phyloP scores from a whole-genome alignment of 768 basidiomycete species.

The Tricholoma hemisulphureum region DNA sequence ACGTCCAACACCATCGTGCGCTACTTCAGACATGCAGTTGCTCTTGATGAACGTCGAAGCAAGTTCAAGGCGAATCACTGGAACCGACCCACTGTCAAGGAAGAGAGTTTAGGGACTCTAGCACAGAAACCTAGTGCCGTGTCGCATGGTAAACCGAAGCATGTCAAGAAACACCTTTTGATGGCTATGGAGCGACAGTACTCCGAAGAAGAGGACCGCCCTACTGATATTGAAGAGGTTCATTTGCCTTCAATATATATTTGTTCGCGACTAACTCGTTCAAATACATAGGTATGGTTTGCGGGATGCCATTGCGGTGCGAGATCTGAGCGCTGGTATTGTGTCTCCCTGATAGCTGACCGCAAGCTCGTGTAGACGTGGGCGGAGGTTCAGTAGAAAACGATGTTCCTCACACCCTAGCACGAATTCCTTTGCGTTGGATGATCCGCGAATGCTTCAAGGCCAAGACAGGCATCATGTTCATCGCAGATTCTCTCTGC shows the following conservation, averaged over 20 bases:
- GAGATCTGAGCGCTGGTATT: background rate
- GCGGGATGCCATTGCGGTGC: constrained; percentile 41
- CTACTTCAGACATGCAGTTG: constrained; percentile 18
- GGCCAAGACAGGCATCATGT: constrained; percentile 31
- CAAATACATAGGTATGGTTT: constrained; percentile 44
- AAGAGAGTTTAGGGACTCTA: constrained; percentile 27
- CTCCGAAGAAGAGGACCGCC: constrained; percentile 1
- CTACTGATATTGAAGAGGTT: constrained; percentile 44
- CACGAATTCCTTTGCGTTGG: constrained; percentile 46
- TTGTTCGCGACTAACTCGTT: background rate
- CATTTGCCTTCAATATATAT: background rate
- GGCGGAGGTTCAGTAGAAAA: constrained; percentile 37
- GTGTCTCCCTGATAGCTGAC: background rate
- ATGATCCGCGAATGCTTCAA: constrained; percentile 57
- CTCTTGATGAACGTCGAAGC: constrained; percentile 18
- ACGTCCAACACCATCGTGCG: constrained; percentile 40
- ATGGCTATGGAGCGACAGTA: constrained; percentile 26
- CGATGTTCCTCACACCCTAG: constrained; percentile 28
- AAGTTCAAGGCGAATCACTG: constrained; percentile 21
- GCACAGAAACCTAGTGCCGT: constrained; percentile 10
- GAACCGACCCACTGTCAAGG: constrained; percentile 21
- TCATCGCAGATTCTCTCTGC: background rate
- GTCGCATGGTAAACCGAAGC: constrained; percentile 1
- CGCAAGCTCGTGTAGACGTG: constrained; percentile 17
- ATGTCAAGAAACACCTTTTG: constrained; percentile 5